Conservation (phyloP, 2,329 filamentous ascomycete species). For the Alternaria gaisen region DNA sequence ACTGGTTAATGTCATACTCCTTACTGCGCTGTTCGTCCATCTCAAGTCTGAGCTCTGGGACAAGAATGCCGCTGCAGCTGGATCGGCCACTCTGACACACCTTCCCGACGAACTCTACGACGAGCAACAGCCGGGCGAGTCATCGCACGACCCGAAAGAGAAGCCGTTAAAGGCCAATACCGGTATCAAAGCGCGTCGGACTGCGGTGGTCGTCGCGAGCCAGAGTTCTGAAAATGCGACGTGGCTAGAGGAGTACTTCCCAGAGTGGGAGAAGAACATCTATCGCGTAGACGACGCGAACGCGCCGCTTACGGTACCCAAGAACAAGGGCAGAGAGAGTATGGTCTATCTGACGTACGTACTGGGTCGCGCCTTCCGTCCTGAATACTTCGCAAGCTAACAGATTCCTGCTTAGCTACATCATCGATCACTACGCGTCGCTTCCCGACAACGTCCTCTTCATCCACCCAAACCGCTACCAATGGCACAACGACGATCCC, state of each 20-base stretch:
- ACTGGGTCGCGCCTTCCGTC: too few relatives aligned
- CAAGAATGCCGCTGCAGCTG: slow-evolving; percentile 17
- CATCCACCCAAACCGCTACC: slow-evolving; percentile 54
- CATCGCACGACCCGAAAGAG: slow-evolving; percentile 12
- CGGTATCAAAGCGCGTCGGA: slow-evolving; percentile 27
- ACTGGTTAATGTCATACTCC: slow-evolving; percentile 31
- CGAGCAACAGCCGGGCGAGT: slow-evolving; percentile 13
- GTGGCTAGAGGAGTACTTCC: slow-evolving; percentile 53
- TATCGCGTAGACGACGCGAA: slow-evolving; percentile 55
- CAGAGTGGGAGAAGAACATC: slow-evolving; percentile 52
- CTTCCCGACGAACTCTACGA: slow-evolving; percentile 28
- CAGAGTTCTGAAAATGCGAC: slow-evolving; percentile 50
- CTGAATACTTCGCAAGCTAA: slow-evolving; percentile 8
- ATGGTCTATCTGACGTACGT: slow-evolving; percentile 61
- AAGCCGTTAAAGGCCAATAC: slow-evolving; percentile 26
- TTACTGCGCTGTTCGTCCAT: slow-evolving; percentile 41
- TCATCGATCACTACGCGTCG: slow-evolving; percentile 52
- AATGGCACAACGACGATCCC: slow-evolving; percentile 63
- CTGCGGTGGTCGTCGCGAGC: slow-evolving; percentile 52
- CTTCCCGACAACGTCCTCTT: slow-evolving; percentile 55
- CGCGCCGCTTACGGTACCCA: slow-evolving; percentile 53
- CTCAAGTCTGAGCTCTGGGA: slow-evolving; percentile 42
- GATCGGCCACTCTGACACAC: slow-evolving; percentile 19
- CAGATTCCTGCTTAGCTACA: slow-evolving; percentile 43
- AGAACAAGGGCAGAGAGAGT: slow-evolving; percentile 59